A percentile compares a stretch with the other conserved stretches of the same genome.
phyloP scores from a whole-genome alignment of 768 basidiomycete genomes.

The Amanita subjunquillea region DNA sequence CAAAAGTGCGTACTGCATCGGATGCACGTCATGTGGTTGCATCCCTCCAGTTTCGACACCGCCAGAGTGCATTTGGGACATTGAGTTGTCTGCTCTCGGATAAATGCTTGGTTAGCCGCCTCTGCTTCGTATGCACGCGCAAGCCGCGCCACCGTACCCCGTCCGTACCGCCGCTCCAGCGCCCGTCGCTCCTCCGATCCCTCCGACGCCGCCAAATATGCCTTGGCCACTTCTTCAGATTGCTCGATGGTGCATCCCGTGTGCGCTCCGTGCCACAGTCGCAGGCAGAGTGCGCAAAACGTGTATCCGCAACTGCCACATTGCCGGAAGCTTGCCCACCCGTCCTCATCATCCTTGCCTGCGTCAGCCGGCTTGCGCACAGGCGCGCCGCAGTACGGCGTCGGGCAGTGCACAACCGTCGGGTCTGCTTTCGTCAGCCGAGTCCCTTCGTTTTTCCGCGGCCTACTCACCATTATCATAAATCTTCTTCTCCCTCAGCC shows the following conservation, averaged over 20 bases:
- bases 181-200: slow-evolving; percentile 34
- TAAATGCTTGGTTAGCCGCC: slow-evolving; percentile 63
- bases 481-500: slow-evolving; percentile 62
- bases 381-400: slow-evolving; percentile 71
- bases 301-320: slow-evolving; percentile 66
- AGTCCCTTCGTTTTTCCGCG: background rate
- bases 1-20: slow-evolving; percentile 75
- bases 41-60: slow-evolving; percentile 71
- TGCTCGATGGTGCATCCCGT: slow-evolving; percentile 58
- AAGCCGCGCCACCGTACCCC: slow-evolving; percentile 45
- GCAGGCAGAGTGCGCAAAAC: slow-evolving; percentile 76
- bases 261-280: slow-evolving; percentile 83
- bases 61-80: slow-evolving; percentile 67
- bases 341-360: slow-evolving; percentile 41
- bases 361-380: slow-evolving; percentile 45
- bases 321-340: slow-evolving; percentile 64
- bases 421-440: slow-evolving; percentile 40
- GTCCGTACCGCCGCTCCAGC: slow-evolving; percentile 61
- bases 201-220: slow-evolving; percentile 53
- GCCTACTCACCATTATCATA: slow-evolving; percentile 53
- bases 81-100: slow-evolving; percentile 53
- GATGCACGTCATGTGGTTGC: slow-evolving; percentile 85
- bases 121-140: slow-evolving; percentile 63
- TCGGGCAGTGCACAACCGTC: slow-evolving; percentile 71
- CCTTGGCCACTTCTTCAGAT: slow-evolving; percentile 52